Evolutionary conservation across 2,329 filamentous ascomycete species (phyloP).

Genomic region (Penicillium hesseltinei): DNA sequence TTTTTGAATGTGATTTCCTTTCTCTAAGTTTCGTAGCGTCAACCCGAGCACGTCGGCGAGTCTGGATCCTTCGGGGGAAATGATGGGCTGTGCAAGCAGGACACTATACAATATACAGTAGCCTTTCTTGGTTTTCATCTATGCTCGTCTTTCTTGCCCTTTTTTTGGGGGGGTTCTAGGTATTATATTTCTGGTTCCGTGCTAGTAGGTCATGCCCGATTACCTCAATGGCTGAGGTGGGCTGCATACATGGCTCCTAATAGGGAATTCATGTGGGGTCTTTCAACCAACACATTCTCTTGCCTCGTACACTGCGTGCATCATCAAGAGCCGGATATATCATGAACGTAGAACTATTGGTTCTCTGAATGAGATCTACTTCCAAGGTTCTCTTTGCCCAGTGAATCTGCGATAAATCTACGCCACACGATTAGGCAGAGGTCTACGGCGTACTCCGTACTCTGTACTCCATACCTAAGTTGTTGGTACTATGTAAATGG

Average conservation of each 20-base stretch:
- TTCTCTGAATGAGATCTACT: not conserved
- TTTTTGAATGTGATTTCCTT: not conserved
- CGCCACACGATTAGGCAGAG: not conserved
- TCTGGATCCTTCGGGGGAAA: not conserved
- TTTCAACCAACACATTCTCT: conserved; percentile 1
- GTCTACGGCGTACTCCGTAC: not conserved
- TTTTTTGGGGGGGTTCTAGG: too few relatives aligned
- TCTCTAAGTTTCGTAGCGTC: not conserved
- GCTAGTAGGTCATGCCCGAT: conserved; percentile 6
- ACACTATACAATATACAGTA: not conserved
- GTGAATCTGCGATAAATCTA: not conserved
- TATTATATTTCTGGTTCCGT: not conserved
- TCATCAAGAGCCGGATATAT: not conserved
- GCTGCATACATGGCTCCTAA: conserved; percentile 11
- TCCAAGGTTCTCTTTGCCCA: not conserved
- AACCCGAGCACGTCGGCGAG: not conserved
- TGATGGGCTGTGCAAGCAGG: not conserved
- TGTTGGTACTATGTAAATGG: not conserved
- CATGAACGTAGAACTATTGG: not conserved
- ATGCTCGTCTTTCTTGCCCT: not conserved
- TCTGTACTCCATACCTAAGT: not conserved
- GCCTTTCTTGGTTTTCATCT: not conserved
- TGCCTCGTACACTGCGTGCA: conserved; percentile 1
- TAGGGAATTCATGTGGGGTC: conserved; percentile 7
- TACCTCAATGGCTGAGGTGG: conserved; percentile 16